Base-by-base conservation (phyloP, 2,329 filamentous ascomycete genomes). In the Ceratocystis eucalypticola region DNA sequence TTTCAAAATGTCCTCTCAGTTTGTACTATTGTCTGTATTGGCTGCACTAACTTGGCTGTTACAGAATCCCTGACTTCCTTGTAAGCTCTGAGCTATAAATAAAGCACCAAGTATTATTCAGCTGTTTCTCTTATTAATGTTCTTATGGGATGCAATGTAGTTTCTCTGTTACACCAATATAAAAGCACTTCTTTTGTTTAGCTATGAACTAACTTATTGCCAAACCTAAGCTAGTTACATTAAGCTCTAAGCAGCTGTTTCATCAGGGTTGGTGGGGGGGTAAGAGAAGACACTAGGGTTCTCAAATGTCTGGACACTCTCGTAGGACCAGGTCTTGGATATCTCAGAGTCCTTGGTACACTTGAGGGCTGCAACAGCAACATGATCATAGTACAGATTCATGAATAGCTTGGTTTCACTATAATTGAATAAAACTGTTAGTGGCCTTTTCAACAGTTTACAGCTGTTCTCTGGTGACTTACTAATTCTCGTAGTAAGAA, bases 301-400 rank as follows among this genome's bases (percentile, higher is more conserved):
- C 17, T 25, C 5, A 30, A 67, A 67, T 15, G 25, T 59, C 22
- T 67, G 46, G 5, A 17, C 50, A 15, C 22, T 12, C 4, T 33
- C 1, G 33, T 65, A 48, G 5, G 46, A 57, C 55, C 64, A 67
- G 37, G n/a, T 28, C 57, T 46, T 62, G 57, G 33, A 45, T 3
- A n/a, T 8, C 1, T 55, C 66, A 5, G 37, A 8, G 33, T 33
- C 62, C 17, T 57, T 37, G 12, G 6, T 7, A 33, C 63, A 63
- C 15, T 53, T 25, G 30, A 22, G 25, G 7, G 33, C 1, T 7
- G 33, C 33, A 33, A 33, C 33, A 33, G 33, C 0, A 33, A 33
- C 46, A 33, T 59, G 22, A 15, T 59, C 45, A 25, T 46, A 28
- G 50, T 63, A 67, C 20, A 67, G 45, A 28, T 33, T 67, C 20